These are phyloP conservation scores for Brassica juncea DNA, from an alignment of 345 rosid genomes.

Conservation along the genomic window DNA sequence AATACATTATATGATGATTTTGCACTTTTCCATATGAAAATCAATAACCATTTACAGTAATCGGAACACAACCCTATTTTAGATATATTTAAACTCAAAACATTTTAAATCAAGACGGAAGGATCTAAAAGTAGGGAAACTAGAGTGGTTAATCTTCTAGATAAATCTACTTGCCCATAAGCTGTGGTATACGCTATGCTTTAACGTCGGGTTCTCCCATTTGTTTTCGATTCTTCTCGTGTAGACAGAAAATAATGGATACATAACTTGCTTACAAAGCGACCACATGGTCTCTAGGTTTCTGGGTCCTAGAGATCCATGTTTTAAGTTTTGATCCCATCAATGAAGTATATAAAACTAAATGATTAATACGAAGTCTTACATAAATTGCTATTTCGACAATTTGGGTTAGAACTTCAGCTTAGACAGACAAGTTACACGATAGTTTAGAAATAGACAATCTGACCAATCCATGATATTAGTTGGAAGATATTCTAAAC, in stretches of 20 bases:
- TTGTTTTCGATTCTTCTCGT: not conserved
- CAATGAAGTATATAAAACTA: too few species aligned
- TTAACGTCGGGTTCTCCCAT: not conserved
- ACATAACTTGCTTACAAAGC: constrained; percentile 4
- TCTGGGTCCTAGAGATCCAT: not conserved
- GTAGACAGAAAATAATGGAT: not conserved
- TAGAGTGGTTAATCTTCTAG: not conserved
- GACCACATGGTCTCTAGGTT: constrained; percentile 27
- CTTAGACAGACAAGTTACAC: too few species aligned
- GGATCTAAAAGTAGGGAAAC: not conserved
- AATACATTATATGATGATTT: too few species aligned
- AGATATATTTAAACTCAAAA: not conserved
- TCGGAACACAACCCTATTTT: not conserved
- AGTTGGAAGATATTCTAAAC: too few species aligned
- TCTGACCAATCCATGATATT: too few species aligned
- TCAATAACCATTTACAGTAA: not conserved
- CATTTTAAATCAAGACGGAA: not conserved
- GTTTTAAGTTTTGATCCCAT: too few species aligned
- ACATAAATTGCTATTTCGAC: too few species aligned
- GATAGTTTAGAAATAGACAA: too few species aligned
- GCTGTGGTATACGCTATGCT: not conserved
- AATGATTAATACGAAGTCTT: too few species aligned
- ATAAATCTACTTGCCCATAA: not conserved
- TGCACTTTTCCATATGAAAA: too few species aligned
- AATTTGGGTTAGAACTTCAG: too few species aligned